Conservation (phyloP, 208 protist genomes). For the Leishmania gerbilli region DNA sequence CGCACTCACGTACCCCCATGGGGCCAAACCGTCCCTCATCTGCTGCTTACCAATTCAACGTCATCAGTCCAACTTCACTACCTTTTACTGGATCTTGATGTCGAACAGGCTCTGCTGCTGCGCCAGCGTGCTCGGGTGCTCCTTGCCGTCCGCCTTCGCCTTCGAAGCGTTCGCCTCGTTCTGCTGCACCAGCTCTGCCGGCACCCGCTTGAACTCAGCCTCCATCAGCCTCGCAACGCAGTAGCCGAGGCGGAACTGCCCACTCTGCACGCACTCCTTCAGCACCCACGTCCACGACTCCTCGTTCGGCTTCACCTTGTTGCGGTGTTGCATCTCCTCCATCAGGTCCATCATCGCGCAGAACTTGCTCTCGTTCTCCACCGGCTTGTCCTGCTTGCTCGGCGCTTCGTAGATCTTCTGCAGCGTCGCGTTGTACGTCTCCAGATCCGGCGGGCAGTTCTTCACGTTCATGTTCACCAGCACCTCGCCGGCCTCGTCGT, state of each 20-base stretch:
- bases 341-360: constrained; percentile 91
- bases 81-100: constrained; percentile 83
- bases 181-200: constrained; percentile 73
- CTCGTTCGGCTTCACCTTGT: constrained; percentile 86
- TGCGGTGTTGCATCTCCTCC: constrained; percentile 90
- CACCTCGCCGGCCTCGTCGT: constrained; percentile 89
- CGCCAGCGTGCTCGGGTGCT: constrained; percentile 70
- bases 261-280: constrained; percentile 84
- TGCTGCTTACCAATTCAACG: not conserved
- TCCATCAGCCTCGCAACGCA: constrained; percentile 79
- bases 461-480: constrained; percentile 90
- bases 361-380: constrained; percentile 89
- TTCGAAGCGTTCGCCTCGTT: constrained; percentile 84
- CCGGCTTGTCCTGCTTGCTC: constrained; percentile 65
- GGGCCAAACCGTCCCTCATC: not conserved
- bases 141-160: constrained; percentile 85
- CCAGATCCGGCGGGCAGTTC: constrained; percentile 90
- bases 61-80: not conserved
- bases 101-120: constrained; percentile 83
- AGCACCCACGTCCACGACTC: constrained; percentile 89
- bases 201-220: constrained; percentile 77
- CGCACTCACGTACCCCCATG: not conserved
- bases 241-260: constrained; percentile 84
- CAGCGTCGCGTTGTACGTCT: constrained; percentile 87
- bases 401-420: constrained; percentile 79